A percentile compares a stretch with the other conserved stretches of the same genome.
Evolutionary conservation across 768 basidiomycete genomes (phyloP).

Genomic region (Paxillus rubicundulus): DNA sequence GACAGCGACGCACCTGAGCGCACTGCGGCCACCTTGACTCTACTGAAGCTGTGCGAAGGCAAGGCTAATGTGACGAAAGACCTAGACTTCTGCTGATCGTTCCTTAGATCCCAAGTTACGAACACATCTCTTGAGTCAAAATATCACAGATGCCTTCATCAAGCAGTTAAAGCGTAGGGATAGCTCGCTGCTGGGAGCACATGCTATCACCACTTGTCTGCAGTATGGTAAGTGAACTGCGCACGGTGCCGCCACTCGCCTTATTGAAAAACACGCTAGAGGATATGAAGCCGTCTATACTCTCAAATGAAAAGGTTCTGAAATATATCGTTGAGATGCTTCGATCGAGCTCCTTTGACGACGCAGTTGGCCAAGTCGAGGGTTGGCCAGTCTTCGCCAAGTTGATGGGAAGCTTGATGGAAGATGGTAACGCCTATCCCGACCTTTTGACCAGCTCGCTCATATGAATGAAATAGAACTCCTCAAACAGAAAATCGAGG

Average conservation of each 20-base stretch:
- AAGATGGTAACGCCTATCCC: not conserved
- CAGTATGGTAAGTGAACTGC: conserved; percentile 3
- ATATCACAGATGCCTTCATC: conserved; percentile 5
- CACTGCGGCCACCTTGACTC: conserved; percentile 15
- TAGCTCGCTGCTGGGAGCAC: conserved; percentile 15
- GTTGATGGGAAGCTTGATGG: not conserved
- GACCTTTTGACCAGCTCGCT: not conserved
- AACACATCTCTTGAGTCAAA: conserved; percentile 2
- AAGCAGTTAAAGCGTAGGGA: conserved; percentile 10
- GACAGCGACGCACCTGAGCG: conserved; percentile 6
- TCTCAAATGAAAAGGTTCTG: conserved; percentile 1
- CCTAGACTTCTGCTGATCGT: not conserved
- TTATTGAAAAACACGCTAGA: not conserved
- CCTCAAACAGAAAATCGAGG: not conserved
- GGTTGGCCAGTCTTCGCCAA: conserved; percentile 17
- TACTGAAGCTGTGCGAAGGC: conserved; percentile 10
- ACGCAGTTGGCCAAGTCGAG: conserved; percentile 18
- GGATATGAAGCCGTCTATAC: conserved; percentile 1
- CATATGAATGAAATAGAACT: not conserved
- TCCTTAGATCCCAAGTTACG: not conserved
- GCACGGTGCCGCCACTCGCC: not conserved
- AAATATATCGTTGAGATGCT: conserved; percentile 24
- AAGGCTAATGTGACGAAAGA: not conserved
- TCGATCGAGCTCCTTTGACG: conserved; percentile 21
- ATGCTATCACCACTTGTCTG: conserved; percentile 14